Evolutionary conservation across 306 rosid genomes (phyloP), one percentile per base, ranked within the genome.

Genomic region (Quillaja saponaria): DNA sequence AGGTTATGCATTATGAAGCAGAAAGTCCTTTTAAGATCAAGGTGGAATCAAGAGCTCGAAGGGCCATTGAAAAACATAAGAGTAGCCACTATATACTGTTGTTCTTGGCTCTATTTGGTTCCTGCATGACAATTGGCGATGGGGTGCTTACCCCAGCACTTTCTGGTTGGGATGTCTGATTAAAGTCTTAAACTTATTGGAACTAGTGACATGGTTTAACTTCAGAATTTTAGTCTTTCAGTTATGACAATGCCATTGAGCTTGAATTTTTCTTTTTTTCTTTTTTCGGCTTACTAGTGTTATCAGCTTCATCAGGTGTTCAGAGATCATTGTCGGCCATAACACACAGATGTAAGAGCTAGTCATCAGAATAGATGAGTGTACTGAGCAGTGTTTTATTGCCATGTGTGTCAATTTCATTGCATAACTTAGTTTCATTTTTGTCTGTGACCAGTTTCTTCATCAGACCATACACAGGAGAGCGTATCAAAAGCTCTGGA

Each of bases 121-220:
- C 83, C 40, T 85, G 94, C 71, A 85, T 88, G 86, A 76, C 90
- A 21, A 85, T 81, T 28, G 84, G 96, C 6, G 85, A 67, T 3
- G 90, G 86, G 12, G 94, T 85, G 58, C 90, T 88, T 72, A 83
- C 94, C 49, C 96, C 96, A 45, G 86, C 90, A 35, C 87, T 88
- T 53, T 85, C 96, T 67, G 96, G 96, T 87, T 56, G 15, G 49
- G 15, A 10, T 21, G 21, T 56, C 44, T 50, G 19, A 10, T 42
- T 55, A 42, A 15, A 12, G 34, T 40, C 44, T 34, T 1, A 38
- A 19, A 58, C 52, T 58, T 73, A 16, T 19, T 25, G 20, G 5
- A 55, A 61, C 9, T 40, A 33, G 21, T 17, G 51, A 54, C 20
- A 17, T 47, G 73, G 33, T 33, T 47, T n/a, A 16, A 50, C 47